These are phyloP conservation scores for Pistacia vera DNA, from an alignment of 345 rosid species.

Conservation along the genomic window DNA sequence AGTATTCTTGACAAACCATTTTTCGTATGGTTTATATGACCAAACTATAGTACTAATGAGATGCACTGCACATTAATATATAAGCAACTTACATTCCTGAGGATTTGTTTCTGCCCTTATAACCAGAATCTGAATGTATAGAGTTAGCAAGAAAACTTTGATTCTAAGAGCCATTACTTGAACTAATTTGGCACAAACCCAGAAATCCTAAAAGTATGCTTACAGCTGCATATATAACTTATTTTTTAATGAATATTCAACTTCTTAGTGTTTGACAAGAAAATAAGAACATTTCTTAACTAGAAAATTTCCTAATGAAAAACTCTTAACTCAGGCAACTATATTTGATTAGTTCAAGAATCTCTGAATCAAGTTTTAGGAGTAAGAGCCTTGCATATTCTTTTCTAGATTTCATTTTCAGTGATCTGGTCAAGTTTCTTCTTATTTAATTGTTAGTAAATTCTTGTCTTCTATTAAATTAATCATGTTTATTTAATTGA, in stretches of 20 bases:
- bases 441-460: too few species aligned
- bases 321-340: not conserved
- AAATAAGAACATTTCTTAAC: not conserved
- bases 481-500: too few species aligned
- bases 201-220: not conserved
- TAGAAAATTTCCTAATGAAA: not conserved
- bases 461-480: too few species aligned
- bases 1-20: too few species aligned
- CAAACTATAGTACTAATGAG: not conserved
- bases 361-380: too few species aligned
- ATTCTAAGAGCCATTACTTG: not conserved
- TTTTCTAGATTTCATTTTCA: too few species aligned
- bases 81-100: slow-evolving; percentile 4
- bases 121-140: not conserved
- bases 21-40: too few species aligned
- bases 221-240: not conserved
- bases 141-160: not conserved
- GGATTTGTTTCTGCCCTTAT: not conserved
- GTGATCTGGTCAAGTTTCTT: too few species aligned
- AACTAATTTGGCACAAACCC: not conserved
- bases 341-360: not conserved
- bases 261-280: not conserved
- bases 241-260: too few species aligned
- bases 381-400: too few species aligned
- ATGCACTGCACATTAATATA: not conserved